These are phyloP conservation scores for Podila clonocystis DNA, from an alignment of 192 early-diverging fungal species.

Conservation along the genomic window DNA sequence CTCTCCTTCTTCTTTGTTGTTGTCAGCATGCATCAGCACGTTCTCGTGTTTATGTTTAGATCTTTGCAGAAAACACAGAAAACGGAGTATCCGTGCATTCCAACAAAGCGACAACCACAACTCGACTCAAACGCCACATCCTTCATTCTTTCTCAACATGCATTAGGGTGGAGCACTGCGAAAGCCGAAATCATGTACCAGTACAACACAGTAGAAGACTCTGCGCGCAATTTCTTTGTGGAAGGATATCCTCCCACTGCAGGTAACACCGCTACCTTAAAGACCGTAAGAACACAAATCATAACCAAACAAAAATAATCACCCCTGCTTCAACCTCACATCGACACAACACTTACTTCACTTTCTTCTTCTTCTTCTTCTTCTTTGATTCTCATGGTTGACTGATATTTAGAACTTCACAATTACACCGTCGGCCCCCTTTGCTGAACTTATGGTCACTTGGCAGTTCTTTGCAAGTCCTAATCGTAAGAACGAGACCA, in stretches of 20 bases:
- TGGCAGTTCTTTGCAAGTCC: constrained; percentile 12
- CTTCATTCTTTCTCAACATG: not conserved
- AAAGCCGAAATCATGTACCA: not conserved
- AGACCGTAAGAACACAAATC: too few relatives aligned
- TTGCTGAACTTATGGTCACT: constrained; percentile 38
- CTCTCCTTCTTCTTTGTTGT: too few relatives aligned
- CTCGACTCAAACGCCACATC: not conserved
- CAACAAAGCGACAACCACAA: too few relatives aligned
- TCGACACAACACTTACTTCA: too few relatives aligned
- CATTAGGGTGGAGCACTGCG: not conserved
- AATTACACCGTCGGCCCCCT: constrained; percentile 21
- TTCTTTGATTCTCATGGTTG: not conserved
- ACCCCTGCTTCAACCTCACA: too few relatives aligned
- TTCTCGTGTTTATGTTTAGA: too few relatives aligned
- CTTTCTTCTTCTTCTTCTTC: too few relatives aligned
- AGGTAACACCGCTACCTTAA: not conserved
- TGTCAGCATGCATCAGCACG: too few relatives aligned
- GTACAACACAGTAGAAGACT: not conserved
- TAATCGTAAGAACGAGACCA: constrained; percentile 6
- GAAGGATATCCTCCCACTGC: not conserved
- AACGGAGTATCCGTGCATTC: too few relatives aligned
- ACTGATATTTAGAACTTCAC: constrained; percentile 20
- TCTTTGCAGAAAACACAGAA: too few relatives aligned
- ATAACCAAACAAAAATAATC: too few relatives aligned
- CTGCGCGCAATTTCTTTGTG: not conserved